Evolutionary conservation across 805 yeast species (phyloP).

Genomic region (Myxozyma monticola): DNA sequence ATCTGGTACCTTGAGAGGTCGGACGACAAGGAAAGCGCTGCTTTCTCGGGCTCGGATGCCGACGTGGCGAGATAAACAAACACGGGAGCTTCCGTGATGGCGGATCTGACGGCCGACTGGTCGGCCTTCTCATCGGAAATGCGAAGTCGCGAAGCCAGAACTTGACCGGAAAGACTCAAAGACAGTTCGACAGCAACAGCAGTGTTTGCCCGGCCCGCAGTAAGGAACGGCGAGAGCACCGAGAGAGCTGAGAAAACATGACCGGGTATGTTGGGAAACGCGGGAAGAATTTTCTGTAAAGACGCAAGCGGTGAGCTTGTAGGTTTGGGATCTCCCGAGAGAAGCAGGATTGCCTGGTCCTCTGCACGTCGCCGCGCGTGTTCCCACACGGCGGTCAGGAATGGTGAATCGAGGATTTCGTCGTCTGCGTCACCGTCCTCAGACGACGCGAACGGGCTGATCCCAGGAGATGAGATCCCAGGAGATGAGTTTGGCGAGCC

Average conservation of each 20-base stretch:
- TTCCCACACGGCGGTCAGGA: conserved; percentile 41
- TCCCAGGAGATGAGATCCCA: background rate
- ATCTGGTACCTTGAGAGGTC: conserved; percentile 7
- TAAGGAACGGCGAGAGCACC: conserved; percentile 42
- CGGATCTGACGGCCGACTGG: conserved; percentile 1
- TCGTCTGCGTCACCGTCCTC: conserved; percentile 1
- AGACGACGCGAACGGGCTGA: background rate
- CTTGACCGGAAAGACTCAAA: conserved; percentile 24
- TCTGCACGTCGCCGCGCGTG: conserved; percentile 44
- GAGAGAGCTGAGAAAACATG: conserved; percentile 40
- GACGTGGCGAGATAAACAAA: conserved; percentile 18
- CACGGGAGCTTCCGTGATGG: conserved; percentile 11
- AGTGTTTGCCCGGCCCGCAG: conserved; percentile 34
- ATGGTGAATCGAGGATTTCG: conserved; percentile 36
- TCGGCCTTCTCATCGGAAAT: conserved; percentile 24
- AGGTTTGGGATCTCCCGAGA: conserved; percentile 10
- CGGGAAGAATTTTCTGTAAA: conserved; percentile 29
- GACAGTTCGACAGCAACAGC: conserved; percentile 24
- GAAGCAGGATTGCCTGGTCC: conserved; percentile 42
- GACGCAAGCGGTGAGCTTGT: conserved; percentile 11
- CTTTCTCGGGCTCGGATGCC: conserved; percentile 13
- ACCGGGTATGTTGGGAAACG: conserved; percentile 41
- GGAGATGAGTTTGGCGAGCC: background rate
- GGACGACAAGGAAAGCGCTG: conserved; percentile 10
- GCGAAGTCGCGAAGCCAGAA: conserved; percentile 20